Percentiles rank a stretch among this genome's conserved stretches.
Evolutionary conservation across 495 filamentous ascomycete genomes (phyloP).

Genomic region (Polyplosphaeria fusca): DNA sequence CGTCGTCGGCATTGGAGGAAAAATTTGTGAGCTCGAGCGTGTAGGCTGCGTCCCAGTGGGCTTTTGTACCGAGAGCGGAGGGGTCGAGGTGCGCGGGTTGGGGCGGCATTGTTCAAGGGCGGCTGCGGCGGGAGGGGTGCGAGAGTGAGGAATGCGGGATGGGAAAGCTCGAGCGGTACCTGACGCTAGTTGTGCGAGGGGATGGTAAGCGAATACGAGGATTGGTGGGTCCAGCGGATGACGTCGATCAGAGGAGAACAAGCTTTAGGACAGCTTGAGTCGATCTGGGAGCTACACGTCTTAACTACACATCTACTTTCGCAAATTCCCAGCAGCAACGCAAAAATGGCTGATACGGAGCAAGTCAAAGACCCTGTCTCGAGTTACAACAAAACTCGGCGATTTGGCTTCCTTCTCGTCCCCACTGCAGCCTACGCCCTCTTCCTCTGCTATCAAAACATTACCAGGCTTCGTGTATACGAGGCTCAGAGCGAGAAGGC

Average conservation of each 20-base stretch:
- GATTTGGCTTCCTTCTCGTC: slow-evolving; percentile 13
- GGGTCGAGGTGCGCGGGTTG: slow-evolving; percentile 53
- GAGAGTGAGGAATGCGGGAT: background rate
- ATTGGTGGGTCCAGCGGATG: background rate
- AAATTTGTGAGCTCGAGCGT: slow-evolving; percentile 59
- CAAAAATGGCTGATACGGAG: too few relatives aligned
- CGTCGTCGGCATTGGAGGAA: slow-evolving; percentile 57
- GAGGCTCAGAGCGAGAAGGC: slow-evolving; percentile 44
- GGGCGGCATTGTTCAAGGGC: background rate
- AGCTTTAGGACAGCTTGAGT: too few relatives aligned
- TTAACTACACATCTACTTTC: too few relatives aligned
- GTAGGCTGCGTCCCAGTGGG: slow-evolving; percentile 74
- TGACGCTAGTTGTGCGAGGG: background rate
- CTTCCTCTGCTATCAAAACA: slow-evolving; percentile 43
- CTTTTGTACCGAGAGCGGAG: slow-evolving; percentile 64
- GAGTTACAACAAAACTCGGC: background rate
- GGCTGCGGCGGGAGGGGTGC: background rate
- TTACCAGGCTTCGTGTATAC: slow-evolving; percentile 45
- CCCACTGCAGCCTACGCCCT: slow-evolving; percentile 31
- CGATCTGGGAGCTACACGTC: too few relatives aligned
- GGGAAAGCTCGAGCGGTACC: background rate
- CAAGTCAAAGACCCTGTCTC: too few relatives aligned
- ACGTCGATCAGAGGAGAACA: slow-evolving; percentile 1
- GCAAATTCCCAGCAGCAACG: too few relatives aligned
- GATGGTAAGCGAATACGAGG: background rate